These are phyloP conservation scores for Hymenoscyphus occultus DNA, from an alignment of 2,329 filamentous ascomycete species.

Conservation along the genomic window DNA sequence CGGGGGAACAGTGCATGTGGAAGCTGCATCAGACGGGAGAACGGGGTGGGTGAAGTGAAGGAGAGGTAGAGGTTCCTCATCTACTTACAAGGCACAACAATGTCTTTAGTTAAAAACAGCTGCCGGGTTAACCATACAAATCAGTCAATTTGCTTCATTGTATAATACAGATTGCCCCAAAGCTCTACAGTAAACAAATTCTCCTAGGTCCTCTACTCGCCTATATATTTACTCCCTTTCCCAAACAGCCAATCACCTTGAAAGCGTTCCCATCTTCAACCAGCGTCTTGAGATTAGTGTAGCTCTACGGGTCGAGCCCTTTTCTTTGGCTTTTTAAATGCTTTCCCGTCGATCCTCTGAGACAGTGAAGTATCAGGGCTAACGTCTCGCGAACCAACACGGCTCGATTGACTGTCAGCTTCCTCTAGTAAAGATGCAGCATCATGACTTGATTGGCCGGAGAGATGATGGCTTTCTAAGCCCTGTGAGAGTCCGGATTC, in stretches of 20 bases:
- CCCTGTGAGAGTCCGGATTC: too few relatives aligned
- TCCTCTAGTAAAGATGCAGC: too few relatives aligned
- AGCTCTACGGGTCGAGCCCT: slow-evolving; percentile 33
- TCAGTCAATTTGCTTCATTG: slow-evolving; percentile 7
- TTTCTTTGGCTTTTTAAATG: slow-evolving; percentile 14
- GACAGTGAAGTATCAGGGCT: slow-evolving; percentile 13
- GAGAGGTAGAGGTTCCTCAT: slow-evolving; percentile 10
- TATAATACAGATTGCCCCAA: background rate
- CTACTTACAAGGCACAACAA: slow-evolving; percentile 19
- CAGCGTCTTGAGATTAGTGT: too few relatives aligned
- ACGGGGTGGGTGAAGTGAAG: slow-evolving; percentile 4
- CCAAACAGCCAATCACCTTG: too few relatives aligned
- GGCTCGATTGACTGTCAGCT: slow-evolving; percentile 10
- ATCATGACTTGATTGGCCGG: too few relatives aligned
- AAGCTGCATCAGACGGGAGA: slow-evolving; percentile 14
- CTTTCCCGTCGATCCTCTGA: slow-evolving; percentile 9
- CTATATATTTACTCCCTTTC: too few relatives aligned
- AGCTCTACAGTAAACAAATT: background rate
- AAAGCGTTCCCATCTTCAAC: too few relatives aligned
- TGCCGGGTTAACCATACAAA: slow-evolving; percentile 24
- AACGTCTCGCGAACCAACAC: slow-evolving; percentile 12
- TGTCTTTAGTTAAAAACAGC: slow-evolving; percentile 24
- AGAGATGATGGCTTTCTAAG: too few relatives aligned
- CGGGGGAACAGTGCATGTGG: slow-evolving; percentile 7
- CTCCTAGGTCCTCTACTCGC: too few relatives aligned